A percentile compares a stretch with the other conserved stretches of the same genome.
These are phyloP conservation scores for Rhynchosporium agropyri DNA, from an alignment of 2,329 filamentous ascomycete genomes.

Conservation along the genomic window DNA sequence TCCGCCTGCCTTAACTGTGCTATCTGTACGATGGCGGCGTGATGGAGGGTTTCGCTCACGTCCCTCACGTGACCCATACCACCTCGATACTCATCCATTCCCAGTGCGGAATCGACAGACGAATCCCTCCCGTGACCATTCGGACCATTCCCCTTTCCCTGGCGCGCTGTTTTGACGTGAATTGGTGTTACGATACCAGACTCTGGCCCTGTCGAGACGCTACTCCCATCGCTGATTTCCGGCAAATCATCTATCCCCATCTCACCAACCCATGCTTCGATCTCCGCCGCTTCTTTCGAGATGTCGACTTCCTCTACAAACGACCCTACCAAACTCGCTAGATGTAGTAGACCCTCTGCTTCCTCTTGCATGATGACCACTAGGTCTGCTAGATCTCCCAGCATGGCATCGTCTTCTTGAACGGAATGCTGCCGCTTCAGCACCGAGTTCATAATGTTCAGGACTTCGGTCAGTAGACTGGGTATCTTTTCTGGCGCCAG, in stretches of 20 bases:
- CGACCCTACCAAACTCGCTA: constrained; percentile 30
- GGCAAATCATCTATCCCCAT: neutral
- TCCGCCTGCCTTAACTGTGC: neutral
- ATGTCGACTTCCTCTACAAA: constrained; percentile 28
- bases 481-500: constrained; percentile 29
- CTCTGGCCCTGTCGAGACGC: neutral
- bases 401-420: constrained; percentile 23
- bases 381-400: constrained; percentile 27
- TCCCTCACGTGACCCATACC: constrained; percentile 3
- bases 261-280: constrained; percentile 17
- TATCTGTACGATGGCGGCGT: constrained; percentile 9
- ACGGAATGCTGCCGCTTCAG: constrained; percentile 23
- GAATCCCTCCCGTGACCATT: constrained; percentile 9
- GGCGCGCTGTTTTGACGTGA: neutral
- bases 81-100: neutral
- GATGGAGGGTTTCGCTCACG: neutral
- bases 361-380: constrained; percentile 35
- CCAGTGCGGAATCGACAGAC: constrained; percentile 15
- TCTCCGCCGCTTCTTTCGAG: constrained; percentile 14
- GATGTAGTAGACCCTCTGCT: constrained; percentile 27
- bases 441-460: constrained; percentile 31
- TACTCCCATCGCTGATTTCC: constrained; percentile 1
- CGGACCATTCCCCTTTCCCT: neutral
- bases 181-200: neutral
- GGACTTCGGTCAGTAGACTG: constrained; percentile 25